Percentiles rank a stretch among this genome's conserved stretches.
Conservation (phyloP, 2,329 filamentous ascomycete species). For the Bisporella sp. region DNA sequence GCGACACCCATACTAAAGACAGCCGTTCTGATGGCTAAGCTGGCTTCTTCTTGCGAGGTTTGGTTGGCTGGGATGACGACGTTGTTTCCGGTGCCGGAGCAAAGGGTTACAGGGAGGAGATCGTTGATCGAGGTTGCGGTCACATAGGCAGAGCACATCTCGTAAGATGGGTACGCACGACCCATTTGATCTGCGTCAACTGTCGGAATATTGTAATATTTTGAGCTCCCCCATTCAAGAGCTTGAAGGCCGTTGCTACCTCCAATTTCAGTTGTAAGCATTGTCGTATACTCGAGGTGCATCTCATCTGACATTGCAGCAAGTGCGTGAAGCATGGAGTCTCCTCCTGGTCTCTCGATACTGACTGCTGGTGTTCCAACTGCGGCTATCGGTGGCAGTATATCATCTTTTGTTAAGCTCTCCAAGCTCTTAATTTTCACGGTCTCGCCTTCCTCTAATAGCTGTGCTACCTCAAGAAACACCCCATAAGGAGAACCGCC, state of each 20-base stretch:
- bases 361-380: slow-evolving; percentile 37
- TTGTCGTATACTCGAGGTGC: slow-evolving; percentile 12
- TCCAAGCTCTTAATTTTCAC: slow-evolving; percentile 35
- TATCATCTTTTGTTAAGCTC: slow-evolving; percentile 35
- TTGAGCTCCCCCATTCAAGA: slow-evolving; percentile 19
- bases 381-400: slow-evolving; percentile 38
- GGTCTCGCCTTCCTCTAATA: slow-evolving; percentile 32
- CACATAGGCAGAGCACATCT: slow-evolving; percentile 33
- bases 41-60: slow-evolving; percentile 34
- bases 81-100: too few species aligned
- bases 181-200: slow-evolving; percentile 41
- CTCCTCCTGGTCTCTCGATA: slow-evolving; percentile 28
- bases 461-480: slow-evolving; percentile 34
- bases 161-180: slow-evolving; percentile 37
- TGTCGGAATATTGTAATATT: slow-evolving; percentile 29
- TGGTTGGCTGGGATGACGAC: slow-evolving; percentile 32
- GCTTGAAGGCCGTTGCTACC: slow-evolving; percentile 32
- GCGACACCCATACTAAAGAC: slow-evolving; percentile 35
- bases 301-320: too few species aligned
- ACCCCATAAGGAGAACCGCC: slow-evolving; percentile 38
- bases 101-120: too few species aligned
- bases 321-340: too few species aligned
- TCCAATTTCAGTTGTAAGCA: slow-evolving; percentile 35
- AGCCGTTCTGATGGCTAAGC: slow-evolving; percentile 34
- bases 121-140: too few species aligned